Conservation (phyloP, 1,284 basidiomycete species). For the Sutorius eximius region DNA sequence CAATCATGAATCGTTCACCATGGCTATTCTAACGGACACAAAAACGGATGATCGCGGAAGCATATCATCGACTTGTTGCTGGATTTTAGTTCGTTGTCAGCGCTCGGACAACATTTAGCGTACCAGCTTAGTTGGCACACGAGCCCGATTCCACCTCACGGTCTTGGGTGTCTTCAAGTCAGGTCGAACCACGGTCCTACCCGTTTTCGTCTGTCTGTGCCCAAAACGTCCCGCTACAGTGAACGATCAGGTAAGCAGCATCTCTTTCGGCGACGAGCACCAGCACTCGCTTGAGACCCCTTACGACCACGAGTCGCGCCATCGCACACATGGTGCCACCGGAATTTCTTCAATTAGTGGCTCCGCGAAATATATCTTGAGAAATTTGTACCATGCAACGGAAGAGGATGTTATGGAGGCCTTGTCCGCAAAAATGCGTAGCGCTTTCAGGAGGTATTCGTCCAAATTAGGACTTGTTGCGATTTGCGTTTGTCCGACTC, state of each 20-base stretch:
- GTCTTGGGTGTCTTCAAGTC: too few species aligned
- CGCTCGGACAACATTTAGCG: neutral
- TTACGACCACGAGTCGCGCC: too few species aligned
- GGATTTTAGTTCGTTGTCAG: neutral
- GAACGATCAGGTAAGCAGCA: too few species aligned
- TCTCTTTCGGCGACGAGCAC: too few species aligned
- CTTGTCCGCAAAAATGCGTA: neutral
- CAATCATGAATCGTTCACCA: too few species aligned
- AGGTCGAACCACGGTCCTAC: too few species aligned
- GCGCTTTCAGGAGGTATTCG: neutral
- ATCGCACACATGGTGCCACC: neutral
- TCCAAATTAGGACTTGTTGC: neutral
- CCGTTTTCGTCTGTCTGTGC: too few species aligned
- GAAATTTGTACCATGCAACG: neutral
- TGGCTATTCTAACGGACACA: neutral
- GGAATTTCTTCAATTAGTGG: neutral
- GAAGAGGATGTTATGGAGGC: neutral
- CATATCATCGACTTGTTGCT: neutral
- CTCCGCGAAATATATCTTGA: neutral
- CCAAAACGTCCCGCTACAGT: too few species aligned
- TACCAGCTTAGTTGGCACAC: too few species aligned
- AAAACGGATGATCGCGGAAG: neutral
- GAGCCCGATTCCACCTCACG: too few species aligned
- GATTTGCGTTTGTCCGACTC: neutral
- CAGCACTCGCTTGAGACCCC: too few species aligned